phyloP scores from a whole-genome alignment of 169 alveolate genomes.

The Eimeria acervulina region DNA sequence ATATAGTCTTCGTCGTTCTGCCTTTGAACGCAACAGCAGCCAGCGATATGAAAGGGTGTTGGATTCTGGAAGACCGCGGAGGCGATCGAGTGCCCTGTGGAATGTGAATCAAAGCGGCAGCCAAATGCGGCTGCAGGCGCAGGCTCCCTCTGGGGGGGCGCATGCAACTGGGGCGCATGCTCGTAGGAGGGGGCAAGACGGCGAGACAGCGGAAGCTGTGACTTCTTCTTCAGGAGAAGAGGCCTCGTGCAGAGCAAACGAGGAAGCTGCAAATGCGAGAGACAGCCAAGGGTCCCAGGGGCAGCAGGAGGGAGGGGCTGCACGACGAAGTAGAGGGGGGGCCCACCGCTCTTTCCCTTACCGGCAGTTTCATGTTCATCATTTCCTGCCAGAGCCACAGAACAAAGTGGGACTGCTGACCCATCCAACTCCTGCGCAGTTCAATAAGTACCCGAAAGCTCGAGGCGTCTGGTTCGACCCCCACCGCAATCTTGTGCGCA shows the following conservation, averaged over 20 bases:
- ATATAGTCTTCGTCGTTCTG: background rate
- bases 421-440: slow-evolving; percentile 75
- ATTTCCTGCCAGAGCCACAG: slow-evolving; percentile 76
- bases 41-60: slow-evolving; percentile 2
- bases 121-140: slow-evolving; percentile 34
- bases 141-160: background rate
- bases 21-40: slow-evolving; percentile 58
- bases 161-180: background rate
- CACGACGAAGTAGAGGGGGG: slow-evolving; percentile 11
- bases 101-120: background rate
- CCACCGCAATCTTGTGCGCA: slow-evolving; percentile 76
- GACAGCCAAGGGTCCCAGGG: background rate
- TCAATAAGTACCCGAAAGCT: slow-evolving; percentile 75
- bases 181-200: slow-evolving; percentile 31
- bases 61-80: slow-evolving; percentile 15
- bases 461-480: slow-evolving; percentile 83
- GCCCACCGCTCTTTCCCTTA: slow-evolving; percentile 52
- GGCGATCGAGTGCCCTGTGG: background rate
- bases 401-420: slow-evolving; percentile 65
- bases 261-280: background rate
- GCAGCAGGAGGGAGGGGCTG: background rate
- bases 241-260: background rate
- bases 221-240: slow-evolving; percentile 33
- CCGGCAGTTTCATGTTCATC: slow-evolving; percentile 74
- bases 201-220: background rate